Conservation (phyloP, 176 grass and related monocot genomes). For the Carex kokanica region DNA sequence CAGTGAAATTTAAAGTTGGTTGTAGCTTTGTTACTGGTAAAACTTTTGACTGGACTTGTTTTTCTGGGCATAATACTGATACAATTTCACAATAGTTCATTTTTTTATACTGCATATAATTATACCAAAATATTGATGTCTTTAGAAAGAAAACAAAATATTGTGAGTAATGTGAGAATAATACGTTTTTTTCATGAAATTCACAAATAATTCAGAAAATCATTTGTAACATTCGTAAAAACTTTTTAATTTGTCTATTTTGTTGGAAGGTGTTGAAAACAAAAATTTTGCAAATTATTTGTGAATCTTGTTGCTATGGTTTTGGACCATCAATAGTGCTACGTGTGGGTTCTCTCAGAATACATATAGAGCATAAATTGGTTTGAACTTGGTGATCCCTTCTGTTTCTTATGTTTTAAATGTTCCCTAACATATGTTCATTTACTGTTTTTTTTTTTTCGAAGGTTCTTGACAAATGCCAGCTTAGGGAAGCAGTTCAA, state of each 20-base stretch:
- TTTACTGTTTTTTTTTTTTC: slow-evolving; percentile 4
- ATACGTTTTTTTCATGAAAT: no score
- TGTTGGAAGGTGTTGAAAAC: not conserved
- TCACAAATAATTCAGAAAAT: not conserved
- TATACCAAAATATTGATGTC: no score
- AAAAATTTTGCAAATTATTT: not conserved
- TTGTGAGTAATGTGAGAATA: no score
- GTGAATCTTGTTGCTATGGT: not conserved
- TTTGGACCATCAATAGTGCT: not conserved
- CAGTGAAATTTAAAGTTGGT: not conserved
- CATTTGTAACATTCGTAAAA: not conserved
- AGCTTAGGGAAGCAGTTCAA: slow-evolving; percentile 73
- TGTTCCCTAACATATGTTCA: not conserved
- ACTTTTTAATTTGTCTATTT: not conserved
- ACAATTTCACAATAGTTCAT: no score
- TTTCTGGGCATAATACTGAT: no score
- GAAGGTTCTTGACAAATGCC: slow-evolving; percentile 86
- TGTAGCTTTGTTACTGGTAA: not conserved
- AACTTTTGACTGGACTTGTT: no score
- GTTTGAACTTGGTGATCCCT: not conserved
- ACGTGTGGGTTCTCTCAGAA: not conserved
- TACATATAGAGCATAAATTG: not conserved
- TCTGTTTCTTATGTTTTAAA: not conserved
- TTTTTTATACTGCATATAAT: no score
- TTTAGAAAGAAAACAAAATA: no score